Evolutionary conservation across 1,284 basidiomycete species (phyloP), one percentile per base, ranked within the genome.

Genomic region (Phylloboletellus chloephorus): DNA sequence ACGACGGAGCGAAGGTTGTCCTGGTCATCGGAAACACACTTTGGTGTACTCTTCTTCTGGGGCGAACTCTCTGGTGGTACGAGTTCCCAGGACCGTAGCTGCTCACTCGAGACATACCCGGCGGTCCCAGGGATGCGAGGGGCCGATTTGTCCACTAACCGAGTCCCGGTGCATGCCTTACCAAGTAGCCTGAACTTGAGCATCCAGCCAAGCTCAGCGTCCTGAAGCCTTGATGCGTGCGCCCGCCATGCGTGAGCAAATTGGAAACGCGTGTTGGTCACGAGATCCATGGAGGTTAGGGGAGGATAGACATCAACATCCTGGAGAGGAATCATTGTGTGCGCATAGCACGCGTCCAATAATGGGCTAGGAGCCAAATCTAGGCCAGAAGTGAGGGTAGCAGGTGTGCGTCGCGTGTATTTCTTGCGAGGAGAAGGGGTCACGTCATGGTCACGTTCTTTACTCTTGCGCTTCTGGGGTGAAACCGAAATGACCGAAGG

Each of bases 181-280:
- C 35, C 57, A 17, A 32, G 34, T 0, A 34, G n/a, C 12, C 13
- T 23, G 3, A 49, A 43, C 15, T 28, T 29, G 37, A 16, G 15
- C n/a, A 37, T 19, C 19, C 43, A 49, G 7, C 43, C 43, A 12
- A 39, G 26, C 11, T 44, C 47, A 17, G 35, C 36, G 21, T 39
- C 38, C 17, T 19, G 43, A 13, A 60, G 46, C 31, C 11, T 49
- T 13, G 43, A 40, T 3, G 44, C 51, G 17, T 41, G 39, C n/a
- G 22, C 43, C 31, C 56, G 41, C 57, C 53, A 61, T 17, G 37
- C 36, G 8, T 46, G 43, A 37, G 46, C 41, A 33, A 58, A 58
- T 5, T 47, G 41, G 26, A 61, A 60, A 25, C 57, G 60, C 6
- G 51, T 33, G 30, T 62, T 59, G 21, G 24, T 35, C 1, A 22